A percentile compares a stretch with the other conserved stretches of the same genome.
phyloP scores from a whole-genome alignment of 2,329 filamentous ascomycete species.

The Alternaria burnsii region DNA sequence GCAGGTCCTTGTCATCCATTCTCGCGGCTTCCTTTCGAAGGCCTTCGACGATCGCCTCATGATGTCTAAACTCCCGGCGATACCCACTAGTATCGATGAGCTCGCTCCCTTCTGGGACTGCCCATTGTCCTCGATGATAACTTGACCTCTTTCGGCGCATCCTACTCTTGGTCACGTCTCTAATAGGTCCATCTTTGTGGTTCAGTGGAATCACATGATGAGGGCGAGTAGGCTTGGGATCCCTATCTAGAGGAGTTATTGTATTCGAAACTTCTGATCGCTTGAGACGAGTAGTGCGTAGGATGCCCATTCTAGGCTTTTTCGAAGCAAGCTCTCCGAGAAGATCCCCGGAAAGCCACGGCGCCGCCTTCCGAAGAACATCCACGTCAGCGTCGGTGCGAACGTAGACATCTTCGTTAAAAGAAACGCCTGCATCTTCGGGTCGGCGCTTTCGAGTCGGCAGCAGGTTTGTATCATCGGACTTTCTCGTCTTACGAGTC shows the following conservation, averaged over 20 bases:
- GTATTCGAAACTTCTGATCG: not conserved
- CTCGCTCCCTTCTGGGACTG: not conserved
- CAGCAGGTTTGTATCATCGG: not conserved
- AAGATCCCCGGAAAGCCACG: not conserved
- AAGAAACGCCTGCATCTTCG: slow-evolving; percentile 3
- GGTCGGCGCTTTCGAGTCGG: slow-evolving; percentile 14
- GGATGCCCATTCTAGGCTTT: not conserved
- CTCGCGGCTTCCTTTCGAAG: not conserved
- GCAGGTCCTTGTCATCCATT: not conserved
- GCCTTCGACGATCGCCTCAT: not conserved
- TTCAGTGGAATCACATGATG: slow-evolving; percentile 1
- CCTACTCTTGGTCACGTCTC: not conserved
- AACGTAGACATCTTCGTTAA: slow-evolving; percentile 7
- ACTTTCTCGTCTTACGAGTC: not conserved
- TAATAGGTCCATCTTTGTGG: not conserved
- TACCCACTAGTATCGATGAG: not conserved
- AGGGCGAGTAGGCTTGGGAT: not conserved
- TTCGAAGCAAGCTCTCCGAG: not conserved
- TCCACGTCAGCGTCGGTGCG: slow-evolving; percentile 17
- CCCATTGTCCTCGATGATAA: not conserved
- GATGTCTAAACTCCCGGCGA: not conserved
- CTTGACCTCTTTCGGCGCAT: not conserved
- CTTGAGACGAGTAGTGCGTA: not conserved
- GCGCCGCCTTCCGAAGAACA: slow-evolving; percentile 7
- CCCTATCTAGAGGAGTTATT: not conserved